These are phyloP conservation scores for Clavaria fumosa DNA, from an alignment of 768 basidiomycete genomes.

Conservation along the genomic window DNA sequence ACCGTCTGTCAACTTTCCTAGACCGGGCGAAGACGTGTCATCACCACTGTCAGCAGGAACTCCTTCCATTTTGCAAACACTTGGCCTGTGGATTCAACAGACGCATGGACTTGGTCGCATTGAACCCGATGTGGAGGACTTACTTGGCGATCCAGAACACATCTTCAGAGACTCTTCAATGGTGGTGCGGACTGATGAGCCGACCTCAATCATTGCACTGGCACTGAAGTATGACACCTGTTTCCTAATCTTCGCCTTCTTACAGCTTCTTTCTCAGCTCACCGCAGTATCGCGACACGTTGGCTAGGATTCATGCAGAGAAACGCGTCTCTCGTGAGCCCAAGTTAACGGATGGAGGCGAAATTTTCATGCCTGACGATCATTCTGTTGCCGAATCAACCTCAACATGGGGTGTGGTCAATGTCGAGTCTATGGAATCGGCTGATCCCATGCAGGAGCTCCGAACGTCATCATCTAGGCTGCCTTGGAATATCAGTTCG, in stretches of 20 bases:
- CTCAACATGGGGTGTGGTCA: slow-evolving; percentile 88
- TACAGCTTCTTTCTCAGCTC: slow-evolving; percentile 32
- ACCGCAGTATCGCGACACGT: slow-evolving; percentile 67
- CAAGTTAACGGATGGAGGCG: slow-evolving; percentile 46
- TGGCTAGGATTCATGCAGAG: slow-evolving; percentile 61
- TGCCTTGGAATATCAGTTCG: slow-evolving; percentile 73
- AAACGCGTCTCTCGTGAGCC: slow-evolving; percentile 51
- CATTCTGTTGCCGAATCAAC: slow-evolving; percentile 64
- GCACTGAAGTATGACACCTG: slow-evolving; percentile 52
- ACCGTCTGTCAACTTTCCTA: slow-evolving; percentile 24
- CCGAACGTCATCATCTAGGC: slow-evolving; percentile 58
- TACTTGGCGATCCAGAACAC: slow-evolving; percentile 71
- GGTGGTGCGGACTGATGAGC: slow-evolving; percentile 92
- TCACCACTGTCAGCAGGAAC: slow-evolving; percentile 34
- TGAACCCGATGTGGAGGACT: slow-evolving; percentile 42
- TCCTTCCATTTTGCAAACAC: slow-evolving; percentile 69
- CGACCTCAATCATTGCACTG: slow-evolving; percentile 93
- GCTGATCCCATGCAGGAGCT: slow-evolving; percentile 66
- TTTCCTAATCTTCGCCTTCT: background rate
- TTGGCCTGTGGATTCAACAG: slow-evolving; percentile 66
- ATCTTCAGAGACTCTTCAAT: slow-evolving; percentile 90
- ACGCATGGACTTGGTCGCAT: slow-evolving; percentile 31
- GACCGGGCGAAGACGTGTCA: slow-evolving; percentile 35
- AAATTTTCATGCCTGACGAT: slow-evolving; percentile 91
- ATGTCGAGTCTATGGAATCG: slow-evolving; percentile 52